Evolutionary conservation across 805 yeast species (phyloP), one percentile per base, ranked within the genome.

Genomic region (Phaffomyces antillensis): DNA sequence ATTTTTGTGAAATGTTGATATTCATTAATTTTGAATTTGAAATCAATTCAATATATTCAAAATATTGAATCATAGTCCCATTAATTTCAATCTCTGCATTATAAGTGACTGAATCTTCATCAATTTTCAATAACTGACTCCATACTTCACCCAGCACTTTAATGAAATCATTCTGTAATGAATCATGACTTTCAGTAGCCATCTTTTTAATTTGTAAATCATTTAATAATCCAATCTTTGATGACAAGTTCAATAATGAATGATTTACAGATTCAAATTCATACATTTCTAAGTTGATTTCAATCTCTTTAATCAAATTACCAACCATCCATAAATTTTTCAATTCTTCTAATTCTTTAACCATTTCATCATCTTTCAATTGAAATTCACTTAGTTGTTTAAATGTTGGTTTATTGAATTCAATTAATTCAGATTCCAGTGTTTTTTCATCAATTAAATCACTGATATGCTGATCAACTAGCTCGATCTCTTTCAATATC

Each of bases 201-300:
- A 38, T 11, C 15, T 24, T n/a, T 17, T 34, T 40, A 15, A 41
- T 39, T 12, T 37, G 30, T 6, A 17, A 20, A 16, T 41, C 39
- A 7, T 40, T 24, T 43, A 53, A 38, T 9, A 18, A 32, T 3
- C 34, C 36, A 12, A 52, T 40, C 40, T 55, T 54, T 18, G 48
- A 33, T 7, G 28, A 23, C 17, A 59, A 37, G 38, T 52, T 57
- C 23, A 42, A 36, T 36, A 59, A 35, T 1, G 55, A 53, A 7
- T 45, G 34, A 12, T 53, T 44, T n/a, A 50, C 60, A 9, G 51
- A 48, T 38, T 59, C 61, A 18, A 54, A 43, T 41, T 59, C 61
- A 26, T 41, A 48, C 28, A 57, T 28, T 28, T 56, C 60, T 28
- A 56, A 17, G 31, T 57, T 59, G 8, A 56, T 49, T 15, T 47